Evolutionary conservation across 208 protist species (phyloP).

Genomic region (Leptomonas seymouri): DNA sequence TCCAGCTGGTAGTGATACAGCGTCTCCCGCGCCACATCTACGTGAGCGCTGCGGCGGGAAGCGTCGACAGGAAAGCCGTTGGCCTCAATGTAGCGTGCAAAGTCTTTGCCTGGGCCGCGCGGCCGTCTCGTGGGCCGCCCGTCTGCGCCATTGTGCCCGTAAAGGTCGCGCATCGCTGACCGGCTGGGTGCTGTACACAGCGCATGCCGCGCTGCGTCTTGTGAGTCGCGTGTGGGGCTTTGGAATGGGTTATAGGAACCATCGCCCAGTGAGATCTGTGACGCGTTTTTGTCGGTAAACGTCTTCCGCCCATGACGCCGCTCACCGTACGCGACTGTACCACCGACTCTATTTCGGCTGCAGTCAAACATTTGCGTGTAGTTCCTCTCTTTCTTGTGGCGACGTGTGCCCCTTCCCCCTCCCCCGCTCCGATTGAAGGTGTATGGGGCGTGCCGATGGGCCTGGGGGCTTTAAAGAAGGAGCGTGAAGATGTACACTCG

Average conservation of each 20-base stretch:
- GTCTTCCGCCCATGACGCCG: constrained; percentile 6
- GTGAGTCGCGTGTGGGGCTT: neutral
- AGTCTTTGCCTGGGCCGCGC: constrained; percentile 44
- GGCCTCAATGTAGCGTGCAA: constrained; percentile 37
- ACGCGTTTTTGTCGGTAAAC: constrained; percentile 11
- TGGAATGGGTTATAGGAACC: constrained; percentile 5
- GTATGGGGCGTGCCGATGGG: too few species aligned
- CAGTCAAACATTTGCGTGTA: neutral
- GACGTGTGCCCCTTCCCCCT: neutral
- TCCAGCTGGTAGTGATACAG: constrained; percentile 19
- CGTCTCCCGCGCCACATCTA: constrained; percentile 13
- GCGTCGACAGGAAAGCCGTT: constrained; percentile 46
- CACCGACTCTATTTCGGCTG: neutral
- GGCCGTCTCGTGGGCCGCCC: constrained; percentile 17
- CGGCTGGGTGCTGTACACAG: neutral
- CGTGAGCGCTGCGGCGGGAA: constrained; percentile 12
- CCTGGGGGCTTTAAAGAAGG: too few species aligned
- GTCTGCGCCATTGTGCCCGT: neutral
- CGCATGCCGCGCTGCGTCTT: neutral
- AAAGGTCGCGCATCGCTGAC: neutral
- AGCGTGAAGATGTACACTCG: neutral
- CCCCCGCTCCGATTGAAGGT: too few species aligned
- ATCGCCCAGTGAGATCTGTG: constrained; percentile 14
- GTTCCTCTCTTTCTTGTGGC: neutral
- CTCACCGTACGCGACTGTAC: constrained; percentile 11